Base-by-base conservation (phyloP, 139 green algal species). In the Chlorella sp. region DNA sequence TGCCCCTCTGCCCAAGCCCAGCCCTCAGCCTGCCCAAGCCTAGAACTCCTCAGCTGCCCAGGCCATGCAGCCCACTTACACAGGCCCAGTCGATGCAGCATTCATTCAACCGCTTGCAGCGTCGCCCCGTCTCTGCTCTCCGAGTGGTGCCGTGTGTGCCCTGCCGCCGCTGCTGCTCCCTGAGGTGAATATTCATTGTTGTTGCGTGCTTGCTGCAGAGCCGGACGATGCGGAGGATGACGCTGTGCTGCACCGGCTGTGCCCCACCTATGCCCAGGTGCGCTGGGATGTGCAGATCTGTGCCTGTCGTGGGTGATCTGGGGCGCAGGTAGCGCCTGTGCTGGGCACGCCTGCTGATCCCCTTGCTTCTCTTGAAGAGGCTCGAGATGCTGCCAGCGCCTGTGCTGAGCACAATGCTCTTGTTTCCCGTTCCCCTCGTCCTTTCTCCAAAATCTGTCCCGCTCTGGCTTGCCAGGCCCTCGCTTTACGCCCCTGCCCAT, bases 231-330 rank as follows among this genome's bases (percentile, higher is more conserved):
- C 60, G 0, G 87, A 81, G 40, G 87, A 90, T 9, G 79, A 86
- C 39, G 42, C 71, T 4, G 42, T 73, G n/a, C 87, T 90, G 39
- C 87, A 90, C 87, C 92, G 95, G 24, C 92, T 98, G 61, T 98
- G 95, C 90, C 96, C 96, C 71, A 97, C 95, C 21, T 99, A 99
- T 86, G 97, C 98, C 24, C 92, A 95, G 57, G 95, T 89, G 85
- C 19, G 82, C 16, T 15, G 0, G 21, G 40, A 57, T 16, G 7
- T 57, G 5, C 9, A 16, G 48, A 57, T 16, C 48, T n/a, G n/a
- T n/a, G 48, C 48, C 48, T 57, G 48, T 5, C 9, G 48, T 57
- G 48, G 48, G 48, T 9, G 48, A 57, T 9, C 48, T 57, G 48
- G 48, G 32, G 32, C 15, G 73, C 32, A 22, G 32, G n/a, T 19